These are phyloP conservation scores for Tremellales sp. DNA, from an alignment of 1,284 basidiomycete species.

Conservation along the genomic window DNA sequence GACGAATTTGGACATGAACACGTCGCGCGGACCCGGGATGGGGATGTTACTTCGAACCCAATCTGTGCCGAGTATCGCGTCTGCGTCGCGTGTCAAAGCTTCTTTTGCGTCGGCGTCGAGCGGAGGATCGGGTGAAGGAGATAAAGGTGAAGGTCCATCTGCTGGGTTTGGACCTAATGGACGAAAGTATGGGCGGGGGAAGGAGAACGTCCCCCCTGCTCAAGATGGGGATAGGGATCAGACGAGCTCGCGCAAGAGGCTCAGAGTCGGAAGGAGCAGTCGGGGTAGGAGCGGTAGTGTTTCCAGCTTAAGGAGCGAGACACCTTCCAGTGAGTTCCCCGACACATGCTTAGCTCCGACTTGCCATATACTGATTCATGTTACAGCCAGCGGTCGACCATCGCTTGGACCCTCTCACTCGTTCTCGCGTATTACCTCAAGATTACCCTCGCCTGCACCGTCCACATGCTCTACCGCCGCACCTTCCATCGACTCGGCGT, in stretches of 20 bases:
- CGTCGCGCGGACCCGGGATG: constrained; percentile 13
- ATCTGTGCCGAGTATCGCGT: constrained; percentile 16
- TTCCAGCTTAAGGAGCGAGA: constrained; percentile 39
- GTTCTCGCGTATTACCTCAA: constrained; percentile 15
- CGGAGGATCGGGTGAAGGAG: constrained; percentile 10
- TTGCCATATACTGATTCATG: constrained; percentile 2
- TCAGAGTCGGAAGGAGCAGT: constrained; percentile 22
- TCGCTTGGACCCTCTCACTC: constrained; percentile 23
- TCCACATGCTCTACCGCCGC: constrained; percentile 32
- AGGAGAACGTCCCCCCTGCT: constrained; percentile 44
- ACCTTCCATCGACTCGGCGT: constrained; percentile 14
- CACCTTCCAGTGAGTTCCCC: constrained; percentile 16
- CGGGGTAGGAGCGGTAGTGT: constrained; percentile 34
- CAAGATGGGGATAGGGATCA: constrained; percentile 20
- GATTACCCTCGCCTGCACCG: constrained; percentile 32
- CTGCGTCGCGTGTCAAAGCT: constrained; percentile 13
- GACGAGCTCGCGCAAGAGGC: constrained; percentile 29
- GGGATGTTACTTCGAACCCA: constrained; percentile 26
- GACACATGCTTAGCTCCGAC: neutral
- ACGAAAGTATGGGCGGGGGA: constrained; percentile 34
- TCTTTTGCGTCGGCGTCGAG: constrained; percentile 6
- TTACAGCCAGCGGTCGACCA: constrained; percentile 15
- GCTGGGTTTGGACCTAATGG: constrained; percentile 9
- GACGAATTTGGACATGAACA: constrained; percentile 5
- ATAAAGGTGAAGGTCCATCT: constrained; percentile 12